Base-by-base conservation (phyloP, 176 grass and related monocot genomes). In the Lolium multiflorum region DNA sequence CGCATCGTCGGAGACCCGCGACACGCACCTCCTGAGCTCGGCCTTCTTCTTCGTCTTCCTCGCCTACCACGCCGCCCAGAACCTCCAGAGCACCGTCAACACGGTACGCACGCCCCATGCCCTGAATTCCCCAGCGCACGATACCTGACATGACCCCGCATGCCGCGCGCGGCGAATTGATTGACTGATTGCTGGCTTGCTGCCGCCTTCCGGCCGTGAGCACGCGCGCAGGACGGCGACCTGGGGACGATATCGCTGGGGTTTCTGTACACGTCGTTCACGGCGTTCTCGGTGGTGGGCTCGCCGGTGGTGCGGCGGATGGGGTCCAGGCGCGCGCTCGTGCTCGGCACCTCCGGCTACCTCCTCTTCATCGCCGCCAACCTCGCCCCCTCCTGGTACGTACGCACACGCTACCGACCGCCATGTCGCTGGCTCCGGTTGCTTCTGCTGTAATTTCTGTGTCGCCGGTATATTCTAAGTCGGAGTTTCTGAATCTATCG, bases 31-130 rank as follows among this genome's bases (percentile, higher is more conserved):
- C 58, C 92, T 98, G 60, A 95, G 93, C 82, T 86, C 72, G 18
- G 96, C 93, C 48, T 98, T 98, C 90, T 76, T 98, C 74, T 94
- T 98, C 88, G 79, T 98, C 78, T 98, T 98, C 96, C 93, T 94
- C 77, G 93, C 96, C 26, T 98, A 96, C 84, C 93, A 94, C 80
- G 96, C 96, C 70, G 93, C 96, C 67, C 96, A 98, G 92, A 98
- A 98, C 76, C 85, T 98, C 60, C 86, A 98, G 84, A 95, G 88
- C 93, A 98, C 92, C 46, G 93, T 98, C 41, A 98, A 98, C 90
- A 98, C 91, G 75, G 93, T 98, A 73, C 21, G 49, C 7, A 5
- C 49, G 41, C 20, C 10, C 13, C 56, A 15, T 14, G 15, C 72
- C 49, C 14, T 2, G 15, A 55, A 76, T 35, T 35, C 49, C 24